Conservation (phyloP, 2,329 filamentous ascomycete species). For the Trichophyton schoenleinii region DNA sequence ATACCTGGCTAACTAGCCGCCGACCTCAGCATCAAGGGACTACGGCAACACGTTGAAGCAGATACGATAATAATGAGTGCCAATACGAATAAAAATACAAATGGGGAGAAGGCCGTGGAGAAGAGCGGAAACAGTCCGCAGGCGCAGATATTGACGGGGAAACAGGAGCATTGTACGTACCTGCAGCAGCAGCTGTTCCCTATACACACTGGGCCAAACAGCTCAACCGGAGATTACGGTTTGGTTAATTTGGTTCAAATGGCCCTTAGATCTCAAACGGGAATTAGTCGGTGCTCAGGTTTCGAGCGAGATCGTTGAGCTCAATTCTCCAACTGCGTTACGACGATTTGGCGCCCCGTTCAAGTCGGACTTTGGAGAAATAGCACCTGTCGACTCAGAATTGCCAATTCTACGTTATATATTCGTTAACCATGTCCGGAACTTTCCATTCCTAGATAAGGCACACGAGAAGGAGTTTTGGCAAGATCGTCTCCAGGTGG, state of each 20-base stretch:
- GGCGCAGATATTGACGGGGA: constrained; percentile 64
- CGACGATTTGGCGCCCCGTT: constrained; percentile 94
- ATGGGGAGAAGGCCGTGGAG: neutral
- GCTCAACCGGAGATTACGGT: neutral
- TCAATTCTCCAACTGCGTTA: constrained; percentile 87
- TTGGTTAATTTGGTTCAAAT: neutral
- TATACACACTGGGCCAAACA: neutral
- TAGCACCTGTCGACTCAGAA: constrained; percentile 85
- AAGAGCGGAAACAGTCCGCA: neutral
- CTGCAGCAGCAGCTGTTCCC: constrained; percentile 2
- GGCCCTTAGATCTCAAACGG: constrained; percentile 67
- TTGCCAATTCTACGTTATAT: constrained; percentile 89
- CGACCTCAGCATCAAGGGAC: neutral
- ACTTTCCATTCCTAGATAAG: constrained; percentile 95
- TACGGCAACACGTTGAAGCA: neutral
- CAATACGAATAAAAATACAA: neutral
- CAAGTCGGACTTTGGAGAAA: constrained; percentile 80
- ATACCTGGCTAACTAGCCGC: neutral
- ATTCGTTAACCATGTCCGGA: constrained; percentile 93
- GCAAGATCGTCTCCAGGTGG: constrained; percentile 94
- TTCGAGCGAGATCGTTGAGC: constrained; percentile 75
- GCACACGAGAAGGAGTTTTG: constrained; percentile 98
- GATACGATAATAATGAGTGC: constrained; percentile 4
- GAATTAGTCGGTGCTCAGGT: constrained; percentile 88
- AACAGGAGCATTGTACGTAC: constrained; percentile 86